Conservation (phyloP, 2,329 filamentous ascomycete genomes). For the Spiromastix sp. region DNA sequence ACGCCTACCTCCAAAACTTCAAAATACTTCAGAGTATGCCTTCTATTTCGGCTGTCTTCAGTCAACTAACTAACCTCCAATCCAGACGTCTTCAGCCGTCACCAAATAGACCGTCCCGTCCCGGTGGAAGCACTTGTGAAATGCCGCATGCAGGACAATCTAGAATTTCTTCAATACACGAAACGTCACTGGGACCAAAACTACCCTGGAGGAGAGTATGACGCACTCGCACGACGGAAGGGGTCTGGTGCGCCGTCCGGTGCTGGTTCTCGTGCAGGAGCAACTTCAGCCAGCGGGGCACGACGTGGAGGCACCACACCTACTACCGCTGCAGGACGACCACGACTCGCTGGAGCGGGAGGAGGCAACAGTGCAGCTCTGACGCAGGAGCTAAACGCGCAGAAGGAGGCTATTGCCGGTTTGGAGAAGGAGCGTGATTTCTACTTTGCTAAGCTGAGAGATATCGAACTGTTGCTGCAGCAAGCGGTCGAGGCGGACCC, state of each 20-base stretch:
- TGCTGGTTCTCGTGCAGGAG: conserved; percentile 40
- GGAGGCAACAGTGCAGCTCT: conserved; percentile 60
- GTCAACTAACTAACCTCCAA: conserved; percentile 6
- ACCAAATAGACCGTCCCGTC: conserved; percentile 80
- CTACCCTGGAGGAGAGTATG: conserved; percentile 95
- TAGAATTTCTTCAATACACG: conserved; percentile 95
- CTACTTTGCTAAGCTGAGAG: conserved; percentile 96
- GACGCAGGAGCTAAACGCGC: conserved; percentile 71
- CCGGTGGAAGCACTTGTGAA: conserved; percentile 84
- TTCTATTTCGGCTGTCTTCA: conserved; percentile 4
- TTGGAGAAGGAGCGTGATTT: conserved; percentile 96
- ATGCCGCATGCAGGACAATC: conserved; percentile 99
- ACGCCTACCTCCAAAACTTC: conserved; percentile 97
- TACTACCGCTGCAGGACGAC: conserved; percentile 41
- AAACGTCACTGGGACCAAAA: conserved; percentile 98
- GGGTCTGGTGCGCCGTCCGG: conserved; percentile 51
- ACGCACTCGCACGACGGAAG: conserved; percentile 76
- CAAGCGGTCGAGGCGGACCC: conserved; percentile 86
- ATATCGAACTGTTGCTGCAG: conserved; percentile 92
- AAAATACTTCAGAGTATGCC: conserved; percentile 87
- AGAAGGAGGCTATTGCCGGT: conserved; percentile 92
- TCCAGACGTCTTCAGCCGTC: conserved; percentile 66
- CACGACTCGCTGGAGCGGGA: conserved; percentile 35
- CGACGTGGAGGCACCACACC: conserved; percentile 53
- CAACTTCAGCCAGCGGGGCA: conserved; percentile 35